Conservation (phyloP, 2,329 filamentous ascomycete species). For the Trichophyton mentagrophytes region DNA sequence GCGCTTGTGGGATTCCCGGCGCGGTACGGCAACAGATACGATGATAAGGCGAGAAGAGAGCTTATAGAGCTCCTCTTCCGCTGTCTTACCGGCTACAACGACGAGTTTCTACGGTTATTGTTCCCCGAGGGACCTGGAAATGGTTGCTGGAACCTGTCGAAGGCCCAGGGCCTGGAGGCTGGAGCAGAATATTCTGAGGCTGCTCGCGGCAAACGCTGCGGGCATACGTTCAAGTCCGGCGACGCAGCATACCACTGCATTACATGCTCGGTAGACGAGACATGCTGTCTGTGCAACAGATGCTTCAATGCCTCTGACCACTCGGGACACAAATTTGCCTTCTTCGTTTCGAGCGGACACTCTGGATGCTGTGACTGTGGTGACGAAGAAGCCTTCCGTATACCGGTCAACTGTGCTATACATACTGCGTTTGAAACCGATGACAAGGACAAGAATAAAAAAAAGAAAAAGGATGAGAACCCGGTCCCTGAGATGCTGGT, state of each 20-base stretch:
- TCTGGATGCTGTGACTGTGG: conserved; percentile 96
- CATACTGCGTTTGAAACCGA: conserved; percentile 55
- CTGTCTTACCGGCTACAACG: conserved; percentile 64
- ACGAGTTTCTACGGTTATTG: conserved; percentile 62
- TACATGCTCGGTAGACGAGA: conserved; percentile 88
- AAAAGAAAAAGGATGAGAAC: conserved; percentile 45
- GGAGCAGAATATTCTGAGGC: conserved; percentile 90
- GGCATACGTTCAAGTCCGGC: conserved; percentile 90
- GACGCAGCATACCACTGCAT: conserved; percentile 91
- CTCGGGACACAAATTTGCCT: conserved; percentile 79
- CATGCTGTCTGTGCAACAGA: conserved; percentile 82
- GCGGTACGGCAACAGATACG: conserved; percentile 63
- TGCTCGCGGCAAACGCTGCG: conserved; percentile 83
- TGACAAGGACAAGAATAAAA: conserved; percentile 34
- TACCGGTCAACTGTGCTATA: conserved; percentile 82
- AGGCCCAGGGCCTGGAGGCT: conserved; percentile 83
- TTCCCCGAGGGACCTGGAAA: conserved; percentile 64
- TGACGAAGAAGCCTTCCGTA: conserved; percentile 85
- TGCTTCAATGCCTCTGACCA: conserved; percentile 96
- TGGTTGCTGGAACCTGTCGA: conserved; percentile 59
- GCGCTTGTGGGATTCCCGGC: conserved; percentile 67
- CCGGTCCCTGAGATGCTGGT: conserved; percentile 63
- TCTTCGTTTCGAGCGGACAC: conserved; percentile 77
- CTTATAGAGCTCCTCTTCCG: conserved; percentile 73
- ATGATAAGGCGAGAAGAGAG: conserved; percentile 53